phyloP scores from a whole-genome alignment of 202 grass and related monocot genomes.

The Alloteropsis angusta region DNA sequence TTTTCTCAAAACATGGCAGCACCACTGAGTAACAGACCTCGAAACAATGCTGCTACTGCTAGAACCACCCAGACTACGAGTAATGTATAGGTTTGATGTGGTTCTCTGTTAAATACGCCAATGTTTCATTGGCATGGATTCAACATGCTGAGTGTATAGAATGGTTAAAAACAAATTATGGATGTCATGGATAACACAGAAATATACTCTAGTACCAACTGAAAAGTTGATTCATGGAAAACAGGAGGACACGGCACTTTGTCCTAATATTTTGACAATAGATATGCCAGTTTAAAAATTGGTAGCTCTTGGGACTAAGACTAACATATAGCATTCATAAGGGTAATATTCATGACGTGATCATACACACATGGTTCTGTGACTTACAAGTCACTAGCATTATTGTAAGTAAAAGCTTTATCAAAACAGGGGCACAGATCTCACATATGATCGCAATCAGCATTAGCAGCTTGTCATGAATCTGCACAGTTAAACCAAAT shows the following conservation, averaged over 20 bases:
- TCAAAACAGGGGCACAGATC: conserved; percentile 75
- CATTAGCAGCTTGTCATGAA: conserved; percentile 79
- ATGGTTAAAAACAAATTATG: neutral
- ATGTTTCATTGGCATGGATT: neutral
- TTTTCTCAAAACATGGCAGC: neutral
- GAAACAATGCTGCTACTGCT: neutral
- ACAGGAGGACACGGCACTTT: neutral
- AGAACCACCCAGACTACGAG: neutral
- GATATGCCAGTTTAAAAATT: neutral
- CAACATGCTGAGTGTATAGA: neutral
- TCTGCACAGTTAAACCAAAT: conserved; percentile 40
- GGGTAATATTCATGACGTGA: neutral
- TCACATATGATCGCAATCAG: conserved; percentile 68
- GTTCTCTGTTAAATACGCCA: neutral
- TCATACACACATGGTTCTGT: neutral
- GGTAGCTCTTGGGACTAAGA: neutral
- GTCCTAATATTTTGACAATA: neutral
- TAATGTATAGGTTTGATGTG: neutral
- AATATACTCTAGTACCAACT: neutral
- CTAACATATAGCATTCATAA: conserved; percentile 4
- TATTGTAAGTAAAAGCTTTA: conserved; percentile 28
- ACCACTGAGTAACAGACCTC: neutral
- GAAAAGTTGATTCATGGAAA: neutral
- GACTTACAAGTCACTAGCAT: neutral
- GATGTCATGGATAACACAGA: neutral